Percentiles rank a stretch among this genome's conserved stretches.
Evolutionary conservation across 2,329 filamentous ascomycete genomes (phyloP).

Genomic region (Domatiomyces globalis): DNA sequence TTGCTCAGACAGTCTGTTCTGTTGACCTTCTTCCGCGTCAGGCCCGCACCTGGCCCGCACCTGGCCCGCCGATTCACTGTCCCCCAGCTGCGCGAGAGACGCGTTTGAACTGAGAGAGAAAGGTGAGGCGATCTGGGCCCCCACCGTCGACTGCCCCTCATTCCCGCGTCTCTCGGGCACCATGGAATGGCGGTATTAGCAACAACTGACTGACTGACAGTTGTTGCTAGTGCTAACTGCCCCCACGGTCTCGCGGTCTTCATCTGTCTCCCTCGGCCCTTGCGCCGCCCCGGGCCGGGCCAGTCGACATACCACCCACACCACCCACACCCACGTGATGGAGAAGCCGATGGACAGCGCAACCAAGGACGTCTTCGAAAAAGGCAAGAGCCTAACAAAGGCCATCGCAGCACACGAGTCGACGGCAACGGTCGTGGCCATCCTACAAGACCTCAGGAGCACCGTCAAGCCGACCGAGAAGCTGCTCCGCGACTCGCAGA

Average conservation of each 20-base stretch:
- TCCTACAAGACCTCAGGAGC: slow-evolving; percentile 66
- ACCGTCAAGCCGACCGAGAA: slow-evolving; percentile 78
- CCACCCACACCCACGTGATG: neutral
- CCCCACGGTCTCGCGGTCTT: too few relatives aligned
- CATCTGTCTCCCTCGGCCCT: neutral
- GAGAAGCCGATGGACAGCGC: neutral
- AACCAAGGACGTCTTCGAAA: slow-evolving; percentile 66
- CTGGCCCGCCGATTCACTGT: neutral
- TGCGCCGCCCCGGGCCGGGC: neutral
- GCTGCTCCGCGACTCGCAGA: slow-evolving; percentile 75
- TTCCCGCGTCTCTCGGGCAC: too few relatives aligned
- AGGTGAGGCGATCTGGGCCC: neutral
- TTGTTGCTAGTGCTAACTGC: neutral
- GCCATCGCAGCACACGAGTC: slow-evolving; percentile 63
- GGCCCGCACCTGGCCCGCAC: too few relatives aligned
- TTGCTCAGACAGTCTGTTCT: neutral
- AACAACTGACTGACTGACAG: neutral
- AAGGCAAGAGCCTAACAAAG: slow-evolving; percentile 67
- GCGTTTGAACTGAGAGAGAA: neutral
- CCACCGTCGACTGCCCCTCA: too few relatives aligned
- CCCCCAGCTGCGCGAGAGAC: neutral
- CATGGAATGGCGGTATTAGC: too few relatives aligned
- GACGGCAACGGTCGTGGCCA: slow-evolving; percentile 52
- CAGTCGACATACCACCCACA: too few relatives aligned
- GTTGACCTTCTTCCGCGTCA: neutral